Evolutionary conservation across 169 alveolate species (phyloP), one percentile per base, ranked within the genome.

Genomic region (Eimeria brunetti): DNA sequence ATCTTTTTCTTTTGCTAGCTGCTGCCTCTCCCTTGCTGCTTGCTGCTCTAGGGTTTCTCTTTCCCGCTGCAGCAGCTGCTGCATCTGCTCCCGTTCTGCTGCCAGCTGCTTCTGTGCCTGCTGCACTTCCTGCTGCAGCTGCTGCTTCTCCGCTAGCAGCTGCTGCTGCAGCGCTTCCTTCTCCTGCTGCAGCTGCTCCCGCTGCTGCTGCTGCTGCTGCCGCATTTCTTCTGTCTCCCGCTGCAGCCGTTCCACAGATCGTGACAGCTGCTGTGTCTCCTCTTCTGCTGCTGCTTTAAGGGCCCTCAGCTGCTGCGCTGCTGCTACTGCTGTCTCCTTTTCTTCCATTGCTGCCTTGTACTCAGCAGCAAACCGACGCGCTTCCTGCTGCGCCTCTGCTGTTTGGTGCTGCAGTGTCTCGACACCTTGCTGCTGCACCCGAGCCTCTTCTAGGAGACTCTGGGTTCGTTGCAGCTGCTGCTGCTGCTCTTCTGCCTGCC

Each of bases 131-230:
- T 83, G 75, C 69, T 83, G 69, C 90, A 83, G 4, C 33, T 83
- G 73, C 33, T 83, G 20, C 73, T 56, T 83, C 44, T 78, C 88
- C 67, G 2, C 41, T 38, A 5, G 67, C 90, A 83, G 20, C 51
- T 83, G 90, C 90, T 83, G 38, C 90, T 53, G 75, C 75, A 83
- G 53, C 75, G 33, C 36, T 27, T 30, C 90, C 90, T 83, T 83
- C 75, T 83, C 75, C 73, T 9, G 44, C 75, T 83, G 90, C 75
- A 53, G 90, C 73, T 56, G 90, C 90, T 53, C 75, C 33, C 41
- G 33, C 62, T 56, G 75, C 73, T 33, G 69, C 75, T 83, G 75
- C 73, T 49, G 73, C 69, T 83, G 30, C 73, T 83, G 76, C 18
- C 60, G 16, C 53, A 56, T 30, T 56, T 53, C 53, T 75, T 51